phyloP scores from a whole-genome alignment of 805 yeast genomes.

The Yarrowia porcina region DNA sequence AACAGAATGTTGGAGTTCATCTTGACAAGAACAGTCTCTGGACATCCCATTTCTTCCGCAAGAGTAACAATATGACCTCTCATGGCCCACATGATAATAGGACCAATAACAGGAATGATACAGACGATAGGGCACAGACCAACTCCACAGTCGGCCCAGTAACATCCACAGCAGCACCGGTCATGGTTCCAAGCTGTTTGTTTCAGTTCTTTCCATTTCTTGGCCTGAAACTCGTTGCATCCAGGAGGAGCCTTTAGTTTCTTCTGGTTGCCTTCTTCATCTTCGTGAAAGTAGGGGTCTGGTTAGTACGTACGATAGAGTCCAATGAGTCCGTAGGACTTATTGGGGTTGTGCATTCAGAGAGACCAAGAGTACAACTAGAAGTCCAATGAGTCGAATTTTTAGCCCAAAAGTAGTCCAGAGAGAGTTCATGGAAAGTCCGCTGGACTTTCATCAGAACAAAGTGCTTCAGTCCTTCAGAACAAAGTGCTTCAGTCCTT shows the following conservation, averaged over 20 bases:
- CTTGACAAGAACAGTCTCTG: constrained; percentile 57
- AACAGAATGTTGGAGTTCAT: constrained; percentile 72
- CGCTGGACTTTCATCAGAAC: too few species aligned
- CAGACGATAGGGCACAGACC: constrained; percentile 75
- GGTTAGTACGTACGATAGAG: too few species aligned
- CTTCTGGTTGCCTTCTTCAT: constrained; percentile 50
- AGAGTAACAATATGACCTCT: constrained; percentile 64
- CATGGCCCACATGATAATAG: constrained; percentile 71
- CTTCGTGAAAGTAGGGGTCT: constrained; percentile 54
- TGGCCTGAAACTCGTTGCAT: constrained; percentile 56
- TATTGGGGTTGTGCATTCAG: too few species aligned
- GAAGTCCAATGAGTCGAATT: too few species aligned
- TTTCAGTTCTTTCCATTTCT: constrained; percentile 70
- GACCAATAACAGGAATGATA: constrained; percentile 81
- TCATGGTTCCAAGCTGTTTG: constrained; percentile 85
- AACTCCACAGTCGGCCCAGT: constrained; percentile 60
- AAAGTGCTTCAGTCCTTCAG: too few species aligned
- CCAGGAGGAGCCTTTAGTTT: constrained; percentile 60
- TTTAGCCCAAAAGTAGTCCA: too few species aligned
- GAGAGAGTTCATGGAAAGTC: too few species aligned
- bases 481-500: too few species aligned
- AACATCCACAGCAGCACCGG: constrained; percentile 75
- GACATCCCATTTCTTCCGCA: constrained; percentile 60
- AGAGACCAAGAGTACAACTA: too few species aligned
- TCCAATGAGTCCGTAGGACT: too few species aligned